Base-by-base conservation (phyloP, 805 yeast species). In the Metschnikowia chrysomelidarum region DNA sequence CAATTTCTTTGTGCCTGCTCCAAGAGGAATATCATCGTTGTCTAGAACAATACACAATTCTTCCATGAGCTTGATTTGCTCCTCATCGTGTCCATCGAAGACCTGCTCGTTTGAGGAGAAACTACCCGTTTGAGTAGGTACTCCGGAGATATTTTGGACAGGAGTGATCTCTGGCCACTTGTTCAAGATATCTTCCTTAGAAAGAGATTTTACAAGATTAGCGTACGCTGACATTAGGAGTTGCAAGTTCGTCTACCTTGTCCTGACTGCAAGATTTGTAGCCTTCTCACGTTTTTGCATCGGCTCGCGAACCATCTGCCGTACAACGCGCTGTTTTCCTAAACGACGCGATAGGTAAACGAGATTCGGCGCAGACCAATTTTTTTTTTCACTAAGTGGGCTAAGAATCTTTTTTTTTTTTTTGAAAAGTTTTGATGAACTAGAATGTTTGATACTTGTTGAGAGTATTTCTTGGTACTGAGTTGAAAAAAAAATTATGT, bases 31-130 rank as follows among this genome's bases (percentile, higher is more conserved):
- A 60, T 93, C 98, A 51, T 88, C 64, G 69, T 83, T 81, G 59
- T 93, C 96, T 44, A 89, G 68, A 2, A 91, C 96, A 41, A 93
- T 88, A 63, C 98, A 93, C 44, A 89, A 80, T 62, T 93, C 98
- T 50, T 89, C 95, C 98, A 93, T 93, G 43, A 93, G 71, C 54
- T 79, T 77, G 60, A 93, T 87, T 63, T 93, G 98, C 59, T 91
- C 98, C 56, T 81, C 83, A 60, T 93, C 96, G 49, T 89, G 93
- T 5, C 96, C 97, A 4, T 68, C 70, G 46, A 89, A 85, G n/a
- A 86, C 64, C 7, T 60, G 69, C 12, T 56, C 54, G 5, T 40
- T 36, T 9, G 45, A 46, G n/a, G 50, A 35, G 13, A 27, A 27
- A n/a, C 34, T 36, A 18, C 43, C 42, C 15, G 50, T 30, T 6